phyloP scores from a whole-genome alignment of 345 rosid species.

The thale cress (Arabidopsis thaliana) region DNA sequence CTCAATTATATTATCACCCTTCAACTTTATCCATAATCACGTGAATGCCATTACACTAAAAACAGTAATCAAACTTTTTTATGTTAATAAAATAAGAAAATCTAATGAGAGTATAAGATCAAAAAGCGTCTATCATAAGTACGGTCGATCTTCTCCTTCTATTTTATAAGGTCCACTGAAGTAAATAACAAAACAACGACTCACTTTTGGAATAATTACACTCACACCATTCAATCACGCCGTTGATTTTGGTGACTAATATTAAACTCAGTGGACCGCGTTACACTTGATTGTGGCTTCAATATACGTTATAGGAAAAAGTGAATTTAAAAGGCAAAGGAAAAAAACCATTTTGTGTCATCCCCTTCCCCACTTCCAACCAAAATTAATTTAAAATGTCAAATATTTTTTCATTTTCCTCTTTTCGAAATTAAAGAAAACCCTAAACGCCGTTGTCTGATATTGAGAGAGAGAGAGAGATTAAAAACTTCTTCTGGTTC shows the following conservation, averaged over 20 bases:
- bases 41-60: slow-evolving; percentile 36
- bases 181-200: slow-evolving; percentile 8
- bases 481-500: slow-evolving; percentile 34
- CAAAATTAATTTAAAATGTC: slow-evolving; percentile 8
- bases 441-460: slow-evolving; percentile 45
- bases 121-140: slow-evolving; percentile 44
- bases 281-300: neutral
- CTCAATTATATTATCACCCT: slow-evolving; percentile 37
- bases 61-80: neutral
- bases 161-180: neutral
- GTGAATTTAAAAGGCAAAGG: slow-evolving; percentile 22
- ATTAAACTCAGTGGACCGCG: slow-evolving; percentile 11
- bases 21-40: slow-evolving; percentile 14
- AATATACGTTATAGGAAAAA: slow-evolving; percentile 44
- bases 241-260: slow-evolving; percentile 31
- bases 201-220: neutral
- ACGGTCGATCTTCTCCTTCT: slow-evolving; percentile 42
- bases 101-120: slow-evolving; percentile 23
- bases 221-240: slow-evolving; percentile 10
- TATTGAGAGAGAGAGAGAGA: slow-evolving; percentile 34
- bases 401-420: neutral
- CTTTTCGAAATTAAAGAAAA: neutral
- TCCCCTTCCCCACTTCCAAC: slow-evolving; percentile 51
- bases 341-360: slow-evolving; percentile 34
- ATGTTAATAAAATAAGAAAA: neutral